These are phyloP conservation scores for Multifurca ochricompacta DNA, from an alignment of 768 basidiomycete genomes.

Conservation along the genomic window DNA sequence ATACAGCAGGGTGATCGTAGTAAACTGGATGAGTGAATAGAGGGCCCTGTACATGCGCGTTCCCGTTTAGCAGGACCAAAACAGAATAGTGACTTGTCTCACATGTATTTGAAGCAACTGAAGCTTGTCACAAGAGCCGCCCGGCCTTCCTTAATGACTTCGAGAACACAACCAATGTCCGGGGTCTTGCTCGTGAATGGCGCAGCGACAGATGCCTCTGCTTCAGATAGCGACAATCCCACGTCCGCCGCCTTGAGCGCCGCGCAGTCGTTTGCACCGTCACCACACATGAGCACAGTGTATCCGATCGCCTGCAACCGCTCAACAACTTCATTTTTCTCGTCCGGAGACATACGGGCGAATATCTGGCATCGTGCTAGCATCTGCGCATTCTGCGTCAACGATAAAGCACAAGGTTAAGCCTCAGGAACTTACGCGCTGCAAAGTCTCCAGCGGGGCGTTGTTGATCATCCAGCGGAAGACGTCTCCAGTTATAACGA, in stretches of 20 bases:
- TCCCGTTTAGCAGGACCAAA: slow-evolving; percentile 2
- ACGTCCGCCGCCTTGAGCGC: slow-evolving; percentile 98
- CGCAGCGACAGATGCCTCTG: slow-evolving; percentile 96
- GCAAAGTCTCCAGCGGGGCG: slow-evolving; percentile 87
- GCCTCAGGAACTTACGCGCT: slow-evolving; percentile 53
- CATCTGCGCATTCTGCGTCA: slow-evolving; percentile 51
- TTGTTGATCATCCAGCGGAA: slow-evolving; percentile 98
- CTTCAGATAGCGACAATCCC: slow-evolving; percentile 92
- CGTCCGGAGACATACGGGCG: slow-evolving; percentile 98
- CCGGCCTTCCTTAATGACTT: slow-evolving; percentile 94
- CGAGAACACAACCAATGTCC: slow-evolving; percentile 92
- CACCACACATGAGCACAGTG: slow-evolving; percentile 96
- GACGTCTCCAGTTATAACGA: slow-evolving; percentile 90
- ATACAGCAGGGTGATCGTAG: slow-evolving; percentile 92
- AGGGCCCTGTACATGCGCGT: slow-evolving; percentile 60
- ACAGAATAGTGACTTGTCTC: slow-evolving; percentile 28
- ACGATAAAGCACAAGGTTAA: neutral
- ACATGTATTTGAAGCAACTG: slow-evolving; percentile 99
- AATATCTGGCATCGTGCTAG: slow-evolving; percentile 94
- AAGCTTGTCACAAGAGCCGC: slow-evolving; percentile 97
- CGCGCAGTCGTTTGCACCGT: slow-evolving; percentile 98
- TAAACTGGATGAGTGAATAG: slow-evolving; percentile 98
- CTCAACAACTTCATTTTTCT: slow-evolving; percentile 98
- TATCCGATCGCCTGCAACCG: slow-evolving; percentile 89
- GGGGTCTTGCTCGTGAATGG: slow-evolving; percentile 93